These are phyloP conservation scores for Plantago lanceolata DNA, from an alignment of 305 asterid genomes.

Conservation along the genomic window DNA sequence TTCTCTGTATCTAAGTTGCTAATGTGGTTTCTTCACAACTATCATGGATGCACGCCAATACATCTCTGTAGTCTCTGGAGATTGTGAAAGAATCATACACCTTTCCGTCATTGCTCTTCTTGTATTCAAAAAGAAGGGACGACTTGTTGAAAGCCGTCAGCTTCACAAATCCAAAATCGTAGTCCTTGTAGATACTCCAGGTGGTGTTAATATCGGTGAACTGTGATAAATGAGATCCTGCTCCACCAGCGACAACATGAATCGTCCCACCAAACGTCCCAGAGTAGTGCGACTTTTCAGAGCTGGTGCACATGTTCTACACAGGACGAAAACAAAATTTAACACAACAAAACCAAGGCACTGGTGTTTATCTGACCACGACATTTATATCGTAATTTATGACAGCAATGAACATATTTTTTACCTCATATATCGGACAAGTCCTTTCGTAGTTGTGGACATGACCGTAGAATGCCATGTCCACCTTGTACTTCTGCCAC, in stretches of 20 bases:
- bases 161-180: slow-evolving; percentile 69
- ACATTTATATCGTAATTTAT: too few relatives aligned
- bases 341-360: neutral
- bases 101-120: slow-evolving; percentile 68
- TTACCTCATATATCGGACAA: slow-evolving; percentile 84
- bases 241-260: slow-evolving; percentile 85
- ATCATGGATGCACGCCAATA: slow-evolving; percentile 70
- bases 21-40: slow-evolving; percentile 57
- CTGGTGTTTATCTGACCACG: neutral
- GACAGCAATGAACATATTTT: too few relatives aligned
- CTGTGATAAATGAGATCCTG: slow-evolving; percentile 62
- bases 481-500: slow-evolving; percentile 90
- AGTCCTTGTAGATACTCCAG: slow-evolving; percentile 69
- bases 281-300: slow-evolving; percentile 47
- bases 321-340: neutral
- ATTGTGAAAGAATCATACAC: too few relatives aligned
- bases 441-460: slow-evolving; percentile 81
- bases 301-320: slow-evolving; percentile 62
- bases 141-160: slow-evolving; percentile 65
- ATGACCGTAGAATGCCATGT: slow-evolving; percentile 78
- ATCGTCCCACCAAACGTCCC: slow-evolving; percentile 68
- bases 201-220: slow-evolving; percentile 43
- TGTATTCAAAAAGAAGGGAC: slow-evolving; percentile 68
- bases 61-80: slow-evolving; percentile 77
- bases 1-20: slow-evolving; percentile 38